Conservation (phyloP, 1,139 yeast species). For the Geotrichum armillariae region DNA sequence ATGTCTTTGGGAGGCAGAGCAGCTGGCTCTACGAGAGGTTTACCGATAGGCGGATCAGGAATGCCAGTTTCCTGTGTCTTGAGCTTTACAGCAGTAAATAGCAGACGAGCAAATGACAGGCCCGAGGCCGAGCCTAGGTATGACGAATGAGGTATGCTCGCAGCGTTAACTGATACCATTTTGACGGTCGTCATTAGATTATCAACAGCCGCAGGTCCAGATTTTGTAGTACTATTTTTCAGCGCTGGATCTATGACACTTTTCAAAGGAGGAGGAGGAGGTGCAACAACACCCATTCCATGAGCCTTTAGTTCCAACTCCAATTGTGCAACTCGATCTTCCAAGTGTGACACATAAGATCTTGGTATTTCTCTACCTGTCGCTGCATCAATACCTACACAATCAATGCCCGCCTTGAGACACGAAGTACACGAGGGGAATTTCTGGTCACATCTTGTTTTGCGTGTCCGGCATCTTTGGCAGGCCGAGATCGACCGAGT, state of each 20-base stretch:
- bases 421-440: conserved; percentile 80
- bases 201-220: conserved; percentile 17
- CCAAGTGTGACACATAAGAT: conserved; percentile 73
- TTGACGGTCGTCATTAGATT: conserved; percentile 34
- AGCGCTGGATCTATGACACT: too few relatives aligned
- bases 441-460: conserved; percentile 79
- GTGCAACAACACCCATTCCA: conserved; percentile 41
- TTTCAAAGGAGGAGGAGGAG: conserved; percentile 18
- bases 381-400: conserved; percentile 83
- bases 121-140: conserved; percentile 59
- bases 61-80: conserved; percentile 37
- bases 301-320: conserved; percentile 50
- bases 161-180: conserved; percentile 34
- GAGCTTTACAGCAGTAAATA: conserved; percentile 74
- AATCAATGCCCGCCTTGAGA: conserved; percentile 63
- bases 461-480: conserved; percentile 74
- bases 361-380: conserved; percentile 87
- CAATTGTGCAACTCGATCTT: conserved; percentile 58
- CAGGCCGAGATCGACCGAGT: conserved; percentile 64
- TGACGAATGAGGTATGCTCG: conserved; percentile 39
- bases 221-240: neutral
- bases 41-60: conserved; percentile 19
- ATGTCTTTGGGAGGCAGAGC: conserved; percentile 66
- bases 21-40: conserved; percentile 44
- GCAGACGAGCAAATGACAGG: conserved; percentile 69